Conservation (phyloP, 441 rosid species). For the Adansonia gregorii region DNA sequence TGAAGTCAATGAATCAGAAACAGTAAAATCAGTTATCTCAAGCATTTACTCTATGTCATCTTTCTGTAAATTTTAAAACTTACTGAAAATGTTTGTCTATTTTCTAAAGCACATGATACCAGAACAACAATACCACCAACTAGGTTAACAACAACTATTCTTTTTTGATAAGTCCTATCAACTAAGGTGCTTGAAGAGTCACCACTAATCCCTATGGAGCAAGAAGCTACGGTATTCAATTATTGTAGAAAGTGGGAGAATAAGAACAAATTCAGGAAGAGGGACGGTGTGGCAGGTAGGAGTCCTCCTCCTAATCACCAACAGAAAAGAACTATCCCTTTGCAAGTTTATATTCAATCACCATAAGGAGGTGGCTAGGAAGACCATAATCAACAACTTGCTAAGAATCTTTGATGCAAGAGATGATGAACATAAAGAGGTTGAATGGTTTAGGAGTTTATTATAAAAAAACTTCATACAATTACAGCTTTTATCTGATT, state of each 20-base stretch:
- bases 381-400: background rate
- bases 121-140: background rate
- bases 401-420: conserved; percentile 15
- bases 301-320: background rate
- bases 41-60: background rate
- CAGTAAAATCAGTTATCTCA: background rate
- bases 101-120: background rate
- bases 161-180: background rate
- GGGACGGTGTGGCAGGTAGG: background rate
- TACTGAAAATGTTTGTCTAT: background rate
- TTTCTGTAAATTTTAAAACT: background rate
- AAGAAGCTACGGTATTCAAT: background rate
- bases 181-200: background rate
- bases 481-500: background rate
- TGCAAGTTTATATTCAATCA: background rate
- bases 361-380: background rate
- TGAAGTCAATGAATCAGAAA: background rate
- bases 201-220: background rate
- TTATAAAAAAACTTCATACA: background rate
- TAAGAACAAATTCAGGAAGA: background rate
- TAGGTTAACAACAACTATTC: background rate
- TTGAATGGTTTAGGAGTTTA: background rate
- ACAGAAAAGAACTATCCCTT: conserved; percentile 2
- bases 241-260: background rate
- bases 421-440: conserved; percentile 6